Evolutionary conservation across 2,329 filamentous ascomycete species (phyloP).

Genomic region (Keithomyces neogunnii): DNA sequence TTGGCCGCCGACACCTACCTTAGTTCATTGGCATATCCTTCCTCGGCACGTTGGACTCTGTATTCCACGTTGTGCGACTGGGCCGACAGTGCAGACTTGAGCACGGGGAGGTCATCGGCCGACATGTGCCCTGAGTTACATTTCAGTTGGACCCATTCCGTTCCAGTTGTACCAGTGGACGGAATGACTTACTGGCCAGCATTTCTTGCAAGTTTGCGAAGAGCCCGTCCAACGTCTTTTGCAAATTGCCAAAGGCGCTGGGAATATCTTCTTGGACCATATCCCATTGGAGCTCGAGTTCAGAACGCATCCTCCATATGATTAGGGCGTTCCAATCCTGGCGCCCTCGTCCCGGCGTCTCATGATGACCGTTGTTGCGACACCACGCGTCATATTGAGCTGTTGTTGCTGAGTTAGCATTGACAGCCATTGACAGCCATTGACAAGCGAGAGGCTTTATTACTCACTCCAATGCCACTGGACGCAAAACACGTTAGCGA

Average conservation of each 20-base stretch:
- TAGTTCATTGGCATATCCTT: not conserved
- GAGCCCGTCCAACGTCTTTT: not conserved
- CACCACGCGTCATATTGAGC: constrained; percentile 24
- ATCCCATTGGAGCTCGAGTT: constrained; percentile 19
- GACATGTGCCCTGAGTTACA: not conserved
- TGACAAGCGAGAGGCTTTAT: not conserved
- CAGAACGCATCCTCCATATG: constrained; percentile 23
- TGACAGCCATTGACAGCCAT: not conserved
- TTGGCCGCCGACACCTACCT: not conserved
- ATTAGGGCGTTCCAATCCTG: constrained; percentile 24
- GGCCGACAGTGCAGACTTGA: not conserved
- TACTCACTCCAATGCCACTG: constrained; percentile 16
- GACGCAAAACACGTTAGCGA: not conserved
- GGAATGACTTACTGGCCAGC: not conserved
- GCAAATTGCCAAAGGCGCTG: not conserved
- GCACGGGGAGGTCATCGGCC: not conserved
- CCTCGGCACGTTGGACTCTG: not conserved
- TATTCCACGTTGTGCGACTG: not conserved
- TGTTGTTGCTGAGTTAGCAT: constrained; percentile 3
- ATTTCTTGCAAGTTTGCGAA: not conserved
- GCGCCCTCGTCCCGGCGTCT: constrained; percentile 8
- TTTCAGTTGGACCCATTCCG: not conserved
- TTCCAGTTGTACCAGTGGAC: not conserved
- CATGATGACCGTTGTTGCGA: constrained; percentile 16
- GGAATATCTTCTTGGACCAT: constrained; percentile 19